Base-by-base conservation (phyloP, 441 rosid species). In the Erysimum cheiri region DNA sequence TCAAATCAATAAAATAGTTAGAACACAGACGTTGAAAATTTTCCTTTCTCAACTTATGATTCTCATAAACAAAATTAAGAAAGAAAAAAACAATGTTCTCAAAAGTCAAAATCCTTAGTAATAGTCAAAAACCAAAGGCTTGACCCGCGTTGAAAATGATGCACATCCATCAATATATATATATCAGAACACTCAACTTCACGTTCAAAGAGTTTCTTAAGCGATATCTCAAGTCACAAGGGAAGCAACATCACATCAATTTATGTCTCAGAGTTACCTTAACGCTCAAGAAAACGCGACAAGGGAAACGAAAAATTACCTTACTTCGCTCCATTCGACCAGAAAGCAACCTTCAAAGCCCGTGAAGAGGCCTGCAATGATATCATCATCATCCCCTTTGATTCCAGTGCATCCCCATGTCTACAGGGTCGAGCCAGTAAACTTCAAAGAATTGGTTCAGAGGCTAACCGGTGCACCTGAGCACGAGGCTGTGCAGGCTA, bases 391-490 rank as follows among this genome's bases (percentile, higher is more conserved):
- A 1, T 22, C 2, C 2, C 97, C 90, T 15, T 64, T 79, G 71
- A 87, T 87, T 5, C 87, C 93, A 14, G 77, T 73, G 36, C 83
- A 82, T 12, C 86, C 91, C 0, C 84, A 69, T 56, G 81, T 90
- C 12, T 93, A 87, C 85, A 76, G 60, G 67, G 98, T 93, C 5
- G 89, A 90, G 33, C 82, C 91, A 19, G 41, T 77, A 0, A 77
- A 93, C 80, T 93, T 93, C 84, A 73, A 84, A 74, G 89, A 85
- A 31, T 83, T 89, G 76, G 98, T 93, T 67, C 97, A 91, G 77
- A 67, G 77, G 79, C 90, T 93, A 26, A 93, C 98, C 1, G 96
- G 90, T 26, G 78, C 85, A 17, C 75, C 86, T 5, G 75, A 69
- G 26, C 55, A 31, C 5, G 71, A 57, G 28, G 28, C 6, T 39